Percentiles rank a stretch among this genome's conserved stretches.
These are phyloP conservation scores for Xerocomellus intermedius DNA, from an alignment of 768 basidiomycete genomes.

Conservation along the genomic window DNA sequence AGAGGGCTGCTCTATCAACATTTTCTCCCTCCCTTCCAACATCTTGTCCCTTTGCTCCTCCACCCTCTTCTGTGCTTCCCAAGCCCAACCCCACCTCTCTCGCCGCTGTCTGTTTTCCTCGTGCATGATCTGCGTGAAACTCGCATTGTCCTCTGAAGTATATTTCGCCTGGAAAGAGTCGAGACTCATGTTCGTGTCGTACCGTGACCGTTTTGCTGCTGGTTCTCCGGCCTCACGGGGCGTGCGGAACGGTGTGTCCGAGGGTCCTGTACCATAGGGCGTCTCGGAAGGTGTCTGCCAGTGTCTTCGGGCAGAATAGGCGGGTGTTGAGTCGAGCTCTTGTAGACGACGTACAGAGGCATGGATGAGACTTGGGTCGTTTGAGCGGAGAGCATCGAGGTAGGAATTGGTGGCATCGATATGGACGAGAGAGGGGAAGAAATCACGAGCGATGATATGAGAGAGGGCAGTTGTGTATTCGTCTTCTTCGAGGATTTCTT, in stretches of 20 bases:
- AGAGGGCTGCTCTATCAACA: slow-evolving; percentile 68
- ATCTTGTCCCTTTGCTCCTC: slow-evolving; percentile 63
- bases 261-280: slow-evolving; percentile 56
- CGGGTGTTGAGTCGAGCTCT: slow-evolving; percentile 56
- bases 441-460: slow-evolving; percentile 93
- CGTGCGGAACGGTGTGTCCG: slow-evolving; percentile 65
- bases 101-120: slow-evolving; percentile 82
- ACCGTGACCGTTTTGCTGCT: slow-evolving; percentile 54
- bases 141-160: slow-evolving; percentile 97
- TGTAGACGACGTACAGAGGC: slow-evolving; percentile 74
- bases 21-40: slow-evolving; percentile 64
- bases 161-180: slow-evolving; percentile 89
- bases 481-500: slow-evolving; percentile 83
- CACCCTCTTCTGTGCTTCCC: slow-evolving; percentile 84
- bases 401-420: slow-evolving; percentile 87
- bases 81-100: slow-evolving; percentile 90
- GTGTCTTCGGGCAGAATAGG: slow-evolving; percentile 26
- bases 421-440: slow-evolving; percentile 92
- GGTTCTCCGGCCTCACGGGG: slow-evolving; percentile 42
- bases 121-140: slow-evolving; percentile 89
- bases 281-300: slow-evolving; percentile 59
- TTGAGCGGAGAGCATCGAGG: slow-evolving; percentile 73
- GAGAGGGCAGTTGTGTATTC: slow-evolving; percentile 91
- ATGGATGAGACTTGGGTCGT: slow-evolving; percentile 74
- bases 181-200: slow-evolving; percentile 62